Evolutionary conservation across 331 rosid genomes (phyloP).

Genomic region (Dryas integrifolia): DNA sequence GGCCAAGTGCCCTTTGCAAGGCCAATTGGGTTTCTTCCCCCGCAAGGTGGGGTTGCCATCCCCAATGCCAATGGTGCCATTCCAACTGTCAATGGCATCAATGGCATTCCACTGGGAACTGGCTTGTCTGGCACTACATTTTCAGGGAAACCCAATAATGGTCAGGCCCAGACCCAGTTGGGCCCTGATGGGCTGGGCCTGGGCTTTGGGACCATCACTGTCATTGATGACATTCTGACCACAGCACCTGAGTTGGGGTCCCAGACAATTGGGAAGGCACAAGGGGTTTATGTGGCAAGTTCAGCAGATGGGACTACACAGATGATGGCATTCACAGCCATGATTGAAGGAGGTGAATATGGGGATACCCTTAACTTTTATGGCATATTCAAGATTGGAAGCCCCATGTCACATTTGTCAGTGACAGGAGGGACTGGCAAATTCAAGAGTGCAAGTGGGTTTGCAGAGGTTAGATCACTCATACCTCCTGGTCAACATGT

Average conservation of each 20-base stretch:
- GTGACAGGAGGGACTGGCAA: constrained; percentile 83
- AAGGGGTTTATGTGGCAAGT: constrained; percentile 85
- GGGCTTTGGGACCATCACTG: constrained; percentile 87
- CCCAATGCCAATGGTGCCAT: constrained; percentile 84
- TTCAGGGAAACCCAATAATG: constrained; percentile 41
- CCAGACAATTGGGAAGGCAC: constrained; percentile 64
- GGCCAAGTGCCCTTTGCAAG: constrained; percentile 77
- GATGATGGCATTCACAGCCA: constrained; percentile 86
- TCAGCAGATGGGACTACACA: constrained; percentile 73
- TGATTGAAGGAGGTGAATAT: constrained; percentile 92
- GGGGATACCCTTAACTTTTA: constrained; percentile 79
- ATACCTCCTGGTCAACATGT: constrained; percentile 77
- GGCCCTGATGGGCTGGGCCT: constrained; percentile 77
- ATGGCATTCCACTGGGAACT: constrained; percentile 71
- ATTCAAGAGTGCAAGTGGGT: constrained; percentile 69
- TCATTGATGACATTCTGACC: constrained; percentile 71
- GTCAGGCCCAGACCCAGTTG: constrained; percentile 43
- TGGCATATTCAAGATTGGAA: constrained; percentile 73
- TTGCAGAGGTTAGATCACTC: constrained; percentile 69
- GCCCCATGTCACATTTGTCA: constrained; percentile 63
- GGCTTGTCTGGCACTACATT: constrained; percentile 63
- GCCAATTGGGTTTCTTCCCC: constrained; percentile 66
- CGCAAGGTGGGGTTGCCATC: constrained; percentile 54
- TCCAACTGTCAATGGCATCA: constrained; percentile 69
- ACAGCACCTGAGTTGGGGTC: constrained; percentile 75